phyloP scores from a whole-genome alignment of 768 basidiomycete genomes.

The Psilocybe cyanescens region DNA sequence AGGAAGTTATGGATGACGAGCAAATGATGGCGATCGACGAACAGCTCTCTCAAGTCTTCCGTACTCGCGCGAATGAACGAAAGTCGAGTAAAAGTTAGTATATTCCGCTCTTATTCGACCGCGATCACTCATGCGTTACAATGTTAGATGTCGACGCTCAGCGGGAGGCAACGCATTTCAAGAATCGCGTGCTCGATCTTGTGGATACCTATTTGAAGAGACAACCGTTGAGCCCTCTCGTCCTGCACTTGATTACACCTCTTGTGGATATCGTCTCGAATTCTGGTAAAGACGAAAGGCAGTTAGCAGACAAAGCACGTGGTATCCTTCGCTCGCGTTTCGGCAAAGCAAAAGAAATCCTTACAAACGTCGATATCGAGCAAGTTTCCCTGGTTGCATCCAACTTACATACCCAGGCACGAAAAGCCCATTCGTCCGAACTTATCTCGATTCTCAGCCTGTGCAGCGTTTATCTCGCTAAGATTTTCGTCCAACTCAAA shows the following conservation, averaged over 20 bases:
- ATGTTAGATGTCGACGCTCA: slow-evolving; percentile 65
- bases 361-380: slow-evolving; percentile 49
- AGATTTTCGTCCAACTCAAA: slow-evolving; percentile 46
- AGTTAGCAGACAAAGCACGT: slow-evolving; percentile 87
- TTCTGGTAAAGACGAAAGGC: slow-evolving; percentile 76
- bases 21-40: slow-evolving; percentile 98
- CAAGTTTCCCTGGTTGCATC: slow-evolving; percentile 51
- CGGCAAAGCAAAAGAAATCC: slow-evolving; percentile 73
- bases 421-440: slow-evolving; percentile 64
- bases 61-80: slow-evolving; percentile 61
- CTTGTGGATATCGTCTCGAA: slow-evolving; percentile 75
- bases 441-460: slow-evolving; percentile 66
- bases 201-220: slow-evolving; percentile 83
- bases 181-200: slow-evolving; percentile 94
- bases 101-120: background rate
- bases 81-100: slow-evolving; percentile 69
- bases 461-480: slow-evolving; percentile 72
- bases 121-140: background rate
- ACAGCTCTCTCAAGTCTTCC: slow-evolving; percentile 88
- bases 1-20: slow-evolving; percentile 91
- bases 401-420: slow-evolving; percentile 74
- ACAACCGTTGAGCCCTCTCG: slow-evolving; percentile 73
- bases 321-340: slow-evolving; percentile 78
- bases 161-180: slow-evolving; percentile 93
- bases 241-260: slow-evolving; percentile 71